Percentiles rank a stretch among this genome's conserved stretches.
phyloP scores from a whole-genome alignment of 352 stramenopile species.

The Phytophthora idaei region DNA sequence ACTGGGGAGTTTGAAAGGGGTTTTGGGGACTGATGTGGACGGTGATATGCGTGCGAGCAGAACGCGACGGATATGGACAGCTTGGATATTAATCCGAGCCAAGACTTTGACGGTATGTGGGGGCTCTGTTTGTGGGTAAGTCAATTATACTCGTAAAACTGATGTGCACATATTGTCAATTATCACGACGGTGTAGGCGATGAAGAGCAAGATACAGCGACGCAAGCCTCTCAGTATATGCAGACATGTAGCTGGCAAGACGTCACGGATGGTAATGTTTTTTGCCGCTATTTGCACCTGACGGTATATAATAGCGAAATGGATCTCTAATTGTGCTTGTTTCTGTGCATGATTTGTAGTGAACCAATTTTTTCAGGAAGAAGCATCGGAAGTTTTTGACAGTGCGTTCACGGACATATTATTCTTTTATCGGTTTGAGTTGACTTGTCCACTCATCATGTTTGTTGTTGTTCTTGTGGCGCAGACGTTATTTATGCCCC shows the following conservation, averaged over 20 bases:
- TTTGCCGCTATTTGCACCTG: constrained; percentile 7
- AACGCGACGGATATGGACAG: constrained; percentile 63
- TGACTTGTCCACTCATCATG: background rate
- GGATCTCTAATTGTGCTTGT: constrained; percentile 19
- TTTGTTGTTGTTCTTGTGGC: constrained; percentile 1
- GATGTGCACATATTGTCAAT: no score
- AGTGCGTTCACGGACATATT: constrained; percentile 42
- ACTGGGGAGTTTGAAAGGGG: background rate
- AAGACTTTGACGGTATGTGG: constrained; percentile 62
- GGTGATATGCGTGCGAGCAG: constrained; percentile 21
- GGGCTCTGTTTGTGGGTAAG: background rate
- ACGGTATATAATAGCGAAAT: constrained; percentile 2
- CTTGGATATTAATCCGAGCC: constrained; percentile 62
- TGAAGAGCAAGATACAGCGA: constrained; percentile 21
- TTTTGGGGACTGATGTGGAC: constrained; percentile 11
- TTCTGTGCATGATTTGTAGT: constrained; percentile 33
- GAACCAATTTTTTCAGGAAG: constrained; percentile 53
- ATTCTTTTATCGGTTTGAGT: constrained; percentile 1
- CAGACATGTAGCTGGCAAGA: constrained; percentile 43
- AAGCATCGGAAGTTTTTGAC: constrained; percentile 76
- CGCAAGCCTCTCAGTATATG: constrained; percentile 32
- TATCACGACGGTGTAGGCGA: constrained; percentile 14
- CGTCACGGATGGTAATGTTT: constrained; percentile 38
- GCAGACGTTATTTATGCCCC: constrained; percentile 71
- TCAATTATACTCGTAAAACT: background rate